phyloP scores from a whole-genome alignment of 352 stramenopile genomes.

The Pythium periplocum region DNA sequence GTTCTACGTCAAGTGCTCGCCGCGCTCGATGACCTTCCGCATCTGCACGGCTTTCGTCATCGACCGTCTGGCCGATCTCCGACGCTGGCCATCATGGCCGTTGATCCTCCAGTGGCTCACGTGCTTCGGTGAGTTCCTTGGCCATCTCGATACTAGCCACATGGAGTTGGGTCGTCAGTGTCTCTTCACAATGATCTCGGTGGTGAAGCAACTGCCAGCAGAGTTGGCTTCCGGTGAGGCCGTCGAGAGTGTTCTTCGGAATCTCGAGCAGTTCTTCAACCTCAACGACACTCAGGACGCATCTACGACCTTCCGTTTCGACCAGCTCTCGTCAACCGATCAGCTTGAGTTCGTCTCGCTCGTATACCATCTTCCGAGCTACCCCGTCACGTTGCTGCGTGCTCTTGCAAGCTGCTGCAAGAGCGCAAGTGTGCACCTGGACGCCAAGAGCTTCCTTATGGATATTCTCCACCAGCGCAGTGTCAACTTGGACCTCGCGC shows the following conservation, averaged over 20 bases:
- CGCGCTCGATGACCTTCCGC: constrained; percentile 66
- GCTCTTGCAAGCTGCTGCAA: constrained; percentile 76
- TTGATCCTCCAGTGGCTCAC: constrained; percentile 67
- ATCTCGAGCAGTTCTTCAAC: constrained; percentile 65
- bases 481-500: constrained; percentile 56
- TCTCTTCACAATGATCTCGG: constrained; percentile 62
- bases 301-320: constrained; percentile 33
- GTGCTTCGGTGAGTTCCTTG: constrained; percentile 58
- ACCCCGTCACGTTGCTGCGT: constrained; percentile 61
- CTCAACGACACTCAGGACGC: constrained; percentile 24
- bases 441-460: constrained; percentile 81
- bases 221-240: constrained; percentile 36
- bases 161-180: constrained; percentile 56
- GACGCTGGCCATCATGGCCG: constrained; percentile 44
- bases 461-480: constrained; percentile 72
- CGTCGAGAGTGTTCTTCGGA: constrained; percentile 47
- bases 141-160: constrained; percentile 49
- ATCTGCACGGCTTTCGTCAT: constrained; percentile 71
- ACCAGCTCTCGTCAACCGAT: constrained; percentile 36
- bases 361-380: constrained; percentile 69
- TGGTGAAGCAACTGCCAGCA: constrained; percentile 71
- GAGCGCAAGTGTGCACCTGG: constrained; percentile 38
- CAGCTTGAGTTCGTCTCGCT: constrained; percentile 71
- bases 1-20: constrained; percentile 62
- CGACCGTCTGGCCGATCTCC: constrained; percentile 42